Evolutionary conservation across 106 monocot species (phyloP).

Genomic region (Dioscorea alata): DNA sequence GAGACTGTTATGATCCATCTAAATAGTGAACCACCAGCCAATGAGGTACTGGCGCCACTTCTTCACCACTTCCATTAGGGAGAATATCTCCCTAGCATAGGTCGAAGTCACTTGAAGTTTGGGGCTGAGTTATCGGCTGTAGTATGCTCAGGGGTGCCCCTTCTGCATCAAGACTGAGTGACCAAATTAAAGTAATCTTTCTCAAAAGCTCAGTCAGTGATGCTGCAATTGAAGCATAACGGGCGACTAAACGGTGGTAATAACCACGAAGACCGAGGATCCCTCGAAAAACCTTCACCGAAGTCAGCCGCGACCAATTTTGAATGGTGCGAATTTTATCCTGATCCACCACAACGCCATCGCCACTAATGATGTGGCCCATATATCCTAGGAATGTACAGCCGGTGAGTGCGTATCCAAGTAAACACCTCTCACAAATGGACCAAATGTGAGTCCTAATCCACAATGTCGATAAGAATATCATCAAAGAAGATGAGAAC

Average conservation of each 20-base stretch:
- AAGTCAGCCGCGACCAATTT: neutral
- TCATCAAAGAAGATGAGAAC: no score
- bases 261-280: slow-evolving; percentile 16
- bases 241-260: slow-evolving; percentile 1
- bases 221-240: neutral
- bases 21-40: slow-evolving; percentile 4
- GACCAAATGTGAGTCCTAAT: neutral
- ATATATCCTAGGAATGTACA: neutral
- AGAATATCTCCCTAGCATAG: slow-evolving; percentile 2
- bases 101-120: neutral
- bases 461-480: no score
- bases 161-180: neutral
- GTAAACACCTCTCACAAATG: neutral
- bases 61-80: neutral
- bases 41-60: slow-evolving; percentile 16
- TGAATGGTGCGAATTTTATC: neutral
- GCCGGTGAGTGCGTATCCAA: neutral
- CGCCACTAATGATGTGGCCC: neutral
- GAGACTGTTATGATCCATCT: slow-evolving; percentile 14
- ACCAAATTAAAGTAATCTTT: slow-evolving; percentile 16
- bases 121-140: neutral
- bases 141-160: neutral
- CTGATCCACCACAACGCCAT: neutral
- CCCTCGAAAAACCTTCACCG: neutral
- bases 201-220: neutral